Evolutionary conservation across 2,329 filamentous ascomycete genomes (phyloP), one percentile per base, ranked within the genome.

Genomic region (Penicillium sclerotiorum): DNA sequence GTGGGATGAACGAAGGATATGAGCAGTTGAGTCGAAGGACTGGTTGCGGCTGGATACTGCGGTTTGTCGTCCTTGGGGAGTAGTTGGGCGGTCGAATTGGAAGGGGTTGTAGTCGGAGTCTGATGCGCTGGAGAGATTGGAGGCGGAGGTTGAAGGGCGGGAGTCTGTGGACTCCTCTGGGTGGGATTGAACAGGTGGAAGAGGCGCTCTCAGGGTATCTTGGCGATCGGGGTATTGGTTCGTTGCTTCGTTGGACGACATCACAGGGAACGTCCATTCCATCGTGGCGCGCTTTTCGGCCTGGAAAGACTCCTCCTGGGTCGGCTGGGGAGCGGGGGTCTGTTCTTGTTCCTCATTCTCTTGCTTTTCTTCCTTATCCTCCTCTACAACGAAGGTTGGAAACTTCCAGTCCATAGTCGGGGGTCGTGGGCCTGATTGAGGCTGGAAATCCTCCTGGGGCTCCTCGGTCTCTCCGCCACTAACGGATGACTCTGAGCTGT

Each of bases 201-300:
- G 50, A 8, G 66, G 61, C 18, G 68, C 68, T 22, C 61, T 63
- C 22, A 72, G 56, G 17, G 69, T 72, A 32, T 68, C 62, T 33
- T 65, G n/a, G 2, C 33, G 33, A 5, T 18, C n/a, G 2, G 12
- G 33, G 8, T 9, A 56, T n/a, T 60, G 64, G 30, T 60, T 64
- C 13, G 23, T 36, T 23, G 62, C 58, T 3, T 39, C 51, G 15
- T 50, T 38, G 20, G 64, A 43, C 1, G 52, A 67, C 67, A 73
- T 74, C 3, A 72, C 65, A 7, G 79, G 78, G 53, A 82, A 82
- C 11, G 75, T 80, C 80, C 80, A 84, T 27, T 81, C 78, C 67
- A 77, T 77, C 4, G 72, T 74, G 13, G 71, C 71, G 6, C 72
- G 67, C 41, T 70, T 73, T 12, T 62, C 73, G 2, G 56, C 54